Evolutionary conservation across 257 asterid species (phyloP).

Genomic region (Solanum piurae): DNA sequence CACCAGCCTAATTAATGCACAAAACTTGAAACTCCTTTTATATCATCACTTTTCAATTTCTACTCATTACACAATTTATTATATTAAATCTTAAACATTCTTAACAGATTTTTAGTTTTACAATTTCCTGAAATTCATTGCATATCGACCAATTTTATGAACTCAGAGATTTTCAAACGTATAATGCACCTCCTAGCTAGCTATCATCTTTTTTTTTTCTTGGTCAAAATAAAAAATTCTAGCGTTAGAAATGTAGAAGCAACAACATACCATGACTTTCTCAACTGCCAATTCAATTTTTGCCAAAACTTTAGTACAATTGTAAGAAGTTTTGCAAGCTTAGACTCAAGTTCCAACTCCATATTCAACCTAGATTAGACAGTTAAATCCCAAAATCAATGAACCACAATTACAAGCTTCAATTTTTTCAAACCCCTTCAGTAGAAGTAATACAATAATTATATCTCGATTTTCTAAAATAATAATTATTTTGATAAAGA

Average conservation of each 20-base stretch:
- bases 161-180: background rate
- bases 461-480: background rate
- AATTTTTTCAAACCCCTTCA: background rate
- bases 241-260: background rate
- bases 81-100: background rate
- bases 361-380: conserved; percentile 7
- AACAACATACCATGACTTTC: background rate
- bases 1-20: background rate
- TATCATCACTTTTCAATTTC: background rate
- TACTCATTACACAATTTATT: background rate
- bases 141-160: background rate
- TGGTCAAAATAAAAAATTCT: background rate
- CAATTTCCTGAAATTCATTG: background rate
- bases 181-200: background rate
- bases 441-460: background rate
- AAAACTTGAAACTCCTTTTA: background rate
- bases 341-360: background rate
- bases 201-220: background rate
- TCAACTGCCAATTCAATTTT: background rate
- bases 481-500: background rate
- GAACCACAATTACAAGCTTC: background rate
- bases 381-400: conserved; percentile 12
- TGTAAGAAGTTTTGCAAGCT: background rate
- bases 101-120: background rate
- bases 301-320: background rate